Evolutionary conservation across 2,329 filamentous ascomycete genomes (phyloP).

Genomic region (Phaeosphaeriaceae sp.): DNA sequence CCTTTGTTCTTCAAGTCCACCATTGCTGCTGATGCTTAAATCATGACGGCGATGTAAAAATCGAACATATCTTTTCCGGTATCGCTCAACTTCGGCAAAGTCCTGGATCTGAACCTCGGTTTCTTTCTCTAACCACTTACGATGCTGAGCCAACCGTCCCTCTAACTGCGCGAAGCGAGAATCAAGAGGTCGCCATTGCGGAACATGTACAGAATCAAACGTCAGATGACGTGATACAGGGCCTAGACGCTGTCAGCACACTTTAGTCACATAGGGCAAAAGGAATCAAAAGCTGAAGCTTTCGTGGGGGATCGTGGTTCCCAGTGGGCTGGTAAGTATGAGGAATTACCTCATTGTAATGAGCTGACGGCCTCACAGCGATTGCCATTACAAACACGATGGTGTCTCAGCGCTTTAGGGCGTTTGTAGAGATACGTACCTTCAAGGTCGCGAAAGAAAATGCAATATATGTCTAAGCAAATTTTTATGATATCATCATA

Average conservation of each 20-base stretch:
- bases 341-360: neutral
- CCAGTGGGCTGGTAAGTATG: neutral
- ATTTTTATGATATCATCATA: conserved; percentile 37
- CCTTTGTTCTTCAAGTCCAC: conserved; percentile 24
- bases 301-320: neutral
- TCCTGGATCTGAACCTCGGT: conserved; percentile 21
- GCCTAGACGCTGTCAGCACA: conserved; percentile 31
- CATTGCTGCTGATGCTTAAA: conserved; percentile 3
- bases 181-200: conserved; percentile 37
- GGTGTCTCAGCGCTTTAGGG: neutral
- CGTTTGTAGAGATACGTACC: conserved; percentile 30
- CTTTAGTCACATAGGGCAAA: conserved; percentile 8
- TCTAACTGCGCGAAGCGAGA: conserved; percentile 37
- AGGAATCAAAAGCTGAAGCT: neutral
- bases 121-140: conserved; percentile 35
- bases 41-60: conserved; percentile 24
- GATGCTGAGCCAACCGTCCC: conserved; percentile 26
- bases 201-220: conserved; percentile 11
- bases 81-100: conserved; percentile 20
- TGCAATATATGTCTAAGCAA: conserved; percentile 31
- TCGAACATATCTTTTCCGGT: conserved; percentile 27
- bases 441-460: conserved; percentile 30
- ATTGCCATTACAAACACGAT: neutral
- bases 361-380: neutral
- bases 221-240: conserved; percentile 23